Evolutionary conservation across 192 early-diverging fungal species (phyloP), one percentile per base, ranked within the genome.

Genomic region (Gaertneriomyces sp.): DNA sequence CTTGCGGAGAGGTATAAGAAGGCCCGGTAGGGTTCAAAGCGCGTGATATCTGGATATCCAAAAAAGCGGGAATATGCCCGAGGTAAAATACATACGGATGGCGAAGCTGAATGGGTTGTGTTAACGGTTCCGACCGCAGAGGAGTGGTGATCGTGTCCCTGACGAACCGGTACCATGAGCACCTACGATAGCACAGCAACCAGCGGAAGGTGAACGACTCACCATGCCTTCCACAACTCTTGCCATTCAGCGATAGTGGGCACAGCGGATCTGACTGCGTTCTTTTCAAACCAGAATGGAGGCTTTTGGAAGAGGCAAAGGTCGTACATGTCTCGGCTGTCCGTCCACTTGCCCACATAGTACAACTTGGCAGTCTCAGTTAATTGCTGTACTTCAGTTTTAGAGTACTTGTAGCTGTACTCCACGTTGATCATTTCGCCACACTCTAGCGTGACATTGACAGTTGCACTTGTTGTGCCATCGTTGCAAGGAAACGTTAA

Each of bases 11-110:
- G 0, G 88, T 83, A n/a, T 81, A 78, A 33, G 25, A 33, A 33
- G 25, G 25, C 25, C 2, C 25, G 6, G 75, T 63, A 43, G 78
- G 74, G 0, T 70, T 61, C 19, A 68, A 33, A 39, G 66, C 68
- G 8, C 70, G 58, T 4, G 77, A 58, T 8, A 81, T 45, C 61
- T 82, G 79, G 45, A 81, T 76, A 53, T 77, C 74, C 4, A 74
- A 46, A 59, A 81, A 80, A 1, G 60, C 70, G 14, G 78, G 79
- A n/a, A 96, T 83, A 61, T 96, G 93, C 7, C 92, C 94, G 9
- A 93, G 70, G 63, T 96, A 96, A 62, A 96, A 96, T 0, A 95
- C 84, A 72, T 90, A 93, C 6, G 91, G 93, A 60, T 93, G 92
- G 12, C 94, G 85, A 11, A 95, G 76, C 6, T 76, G 73, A 53